Conservation (phyloP, 305 asterid species). For the Salvia sclarea region DNA sequence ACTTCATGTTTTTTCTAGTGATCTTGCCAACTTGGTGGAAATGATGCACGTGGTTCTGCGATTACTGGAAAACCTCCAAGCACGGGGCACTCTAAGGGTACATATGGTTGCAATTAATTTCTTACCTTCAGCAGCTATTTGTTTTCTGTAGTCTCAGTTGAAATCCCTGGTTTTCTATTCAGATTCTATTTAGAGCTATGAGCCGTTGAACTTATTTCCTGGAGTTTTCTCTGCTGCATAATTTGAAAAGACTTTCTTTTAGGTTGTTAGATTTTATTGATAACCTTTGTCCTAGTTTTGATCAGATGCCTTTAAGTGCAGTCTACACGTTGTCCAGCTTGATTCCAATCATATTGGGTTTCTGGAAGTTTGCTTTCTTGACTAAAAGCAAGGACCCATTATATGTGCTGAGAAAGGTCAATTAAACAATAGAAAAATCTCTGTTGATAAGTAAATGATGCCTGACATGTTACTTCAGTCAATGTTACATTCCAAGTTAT, state of each 20-base stretch:
- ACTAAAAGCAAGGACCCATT: background rate
- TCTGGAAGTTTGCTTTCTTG: background rate
- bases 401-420: conserved; percentile 3
- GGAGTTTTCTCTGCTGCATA: background rate
- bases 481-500: background rate
- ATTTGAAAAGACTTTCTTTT: background rate
- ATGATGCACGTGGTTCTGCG: conserved; percentile 68
- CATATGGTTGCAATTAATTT: conserved; percentile 28
- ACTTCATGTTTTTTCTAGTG: conserved; percentile 55
- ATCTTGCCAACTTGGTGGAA: conserved; percentile 95
- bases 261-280: conserved; percentile 4
- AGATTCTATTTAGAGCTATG: conserved; percentile 8
- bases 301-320: background rate
- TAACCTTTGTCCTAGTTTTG: background rate
- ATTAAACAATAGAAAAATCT: background rate
- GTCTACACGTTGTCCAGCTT: background rate
- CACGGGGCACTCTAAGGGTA: conserved; percentile 89
- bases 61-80: conserved; percentile 88
- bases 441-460: background rate
- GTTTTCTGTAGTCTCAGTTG: background rate
- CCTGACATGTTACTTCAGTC: background rate
- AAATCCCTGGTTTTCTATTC: background rate
- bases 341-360: background rate
- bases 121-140: conserved; percentile 19
- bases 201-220: background rate